Evolutionary conservation across 768 basidiomycete species (phyloP).

Genomic region (Hericium erinaceus): DNA sequence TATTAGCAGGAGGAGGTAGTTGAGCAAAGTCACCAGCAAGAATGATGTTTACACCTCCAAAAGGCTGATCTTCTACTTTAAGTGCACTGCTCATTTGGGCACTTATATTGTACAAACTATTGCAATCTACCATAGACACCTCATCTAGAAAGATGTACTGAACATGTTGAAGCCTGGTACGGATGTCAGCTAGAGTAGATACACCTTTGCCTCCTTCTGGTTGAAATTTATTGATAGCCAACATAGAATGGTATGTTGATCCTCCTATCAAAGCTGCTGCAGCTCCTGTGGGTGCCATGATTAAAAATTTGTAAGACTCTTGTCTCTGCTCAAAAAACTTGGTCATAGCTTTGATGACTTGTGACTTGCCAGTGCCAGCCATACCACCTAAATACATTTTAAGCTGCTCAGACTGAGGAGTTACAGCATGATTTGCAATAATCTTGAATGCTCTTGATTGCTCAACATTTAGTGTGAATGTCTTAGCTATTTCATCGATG

Average conservation of each 20-base stretch:
- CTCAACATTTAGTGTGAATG: slow-evolving; percentile 11
- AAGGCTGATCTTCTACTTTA: slow-evolving; percentile 15
- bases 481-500: background rate
- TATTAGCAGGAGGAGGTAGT: slow-evolving; percentile 22
- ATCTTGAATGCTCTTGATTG: slow-evolving; percentile 15
- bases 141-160: slow-evolving; percentile 36
- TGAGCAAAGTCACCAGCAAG: slow-evolving; percentile 41
- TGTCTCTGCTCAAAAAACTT: slow-evolving; percentile 6
- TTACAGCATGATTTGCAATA: slow-evolving; percentile 10
- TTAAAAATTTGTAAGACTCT: slow-evolving; percentile 4
- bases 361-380: slow-evolving; percentile 17
- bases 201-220: background rate
- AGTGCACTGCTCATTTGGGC: slow-evolving; percentile 14
- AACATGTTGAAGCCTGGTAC: slow-evolving; percentile 16
- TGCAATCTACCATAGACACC: slow-evolving; percentile 31
- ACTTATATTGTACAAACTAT: slow-evolving; percentile 19
- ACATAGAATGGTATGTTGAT: slow-evolving; percentile 15
- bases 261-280: slow-evolving; percentile 13
- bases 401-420: slow-evolving; percentile 1
- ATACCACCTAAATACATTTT: slow-evolving; percentile 12
- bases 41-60: slow-evolving; percentile 34
- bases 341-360: slow-evolving; percentile 10
- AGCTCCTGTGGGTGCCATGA: slow-evolving; percentile 15
- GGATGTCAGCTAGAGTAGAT: background rate
- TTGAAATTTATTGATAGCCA: slow-evolving; percentile 1